phyloP scores from a whole-genome alignment of 768 basidiomycete species.

The Hirschioporus abietinus region DNA sequence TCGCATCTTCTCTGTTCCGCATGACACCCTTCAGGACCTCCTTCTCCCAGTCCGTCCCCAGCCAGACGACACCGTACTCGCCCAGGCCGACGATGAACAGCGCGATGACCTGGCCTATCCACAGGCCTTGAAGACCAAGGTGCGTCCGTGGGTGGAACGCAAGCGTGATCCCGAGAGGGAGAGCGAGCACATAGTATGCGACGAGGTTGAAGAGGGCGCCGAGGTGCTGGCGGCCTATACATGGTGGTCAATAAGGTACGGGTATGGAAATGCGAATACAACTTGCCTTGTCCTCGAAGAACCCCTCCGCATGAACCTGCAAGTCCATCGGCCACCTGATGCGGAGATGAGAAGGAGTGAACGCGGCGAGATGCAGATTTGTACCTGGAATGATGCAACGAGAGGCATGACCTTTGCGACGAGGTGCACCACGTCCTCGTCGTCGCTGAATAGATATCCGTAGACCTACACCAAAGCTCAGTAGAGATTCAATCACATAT shows the following conservation, averaged over 20 bases:
- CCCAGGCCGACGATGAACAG: conserved; percentile 66
- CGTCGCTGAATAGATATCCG: conserved; percentile 67
- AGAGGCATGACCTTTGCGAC: conserved; percentile 47
- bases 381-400: conserved; percentile 50
- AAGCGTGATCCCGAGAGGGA: conserved; percentile 47
- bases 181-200: conserved; percentile 53
- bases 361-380: conserved; percentile 4
- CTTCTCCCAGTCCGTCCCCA: conserved; percentile 43
- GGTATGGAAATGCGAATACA: neutral
- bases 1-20: conserved; percentile 21
- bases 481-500: neutral
- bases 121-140: conserved; percentile 45
- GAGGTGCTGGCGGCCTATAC: conserved; percentile 52
- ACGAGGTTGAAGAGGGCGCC: conserved; percentile 70
- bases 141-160: conserved; percentile 35
- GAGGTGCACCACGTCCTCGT: conserved; percentile 44
- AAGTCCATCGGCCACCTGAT: conserved; percentile 44
- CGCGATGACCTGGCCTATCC: conserved; percentile 69
- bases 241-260: conserved; percentile 3
- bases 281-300: conserved; percentile 41
- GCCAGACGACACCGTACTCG: conserved; percentile 59
- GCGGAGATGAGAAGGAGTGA: neutral
- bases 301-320: conserved; percentile 47
- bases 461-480: conserved; percentile 38
- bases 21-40: conserved; percentile 37